phyloP scores from a whole-genome alignment of 306 rosid genomes.

The Betula pendula region DNA sequence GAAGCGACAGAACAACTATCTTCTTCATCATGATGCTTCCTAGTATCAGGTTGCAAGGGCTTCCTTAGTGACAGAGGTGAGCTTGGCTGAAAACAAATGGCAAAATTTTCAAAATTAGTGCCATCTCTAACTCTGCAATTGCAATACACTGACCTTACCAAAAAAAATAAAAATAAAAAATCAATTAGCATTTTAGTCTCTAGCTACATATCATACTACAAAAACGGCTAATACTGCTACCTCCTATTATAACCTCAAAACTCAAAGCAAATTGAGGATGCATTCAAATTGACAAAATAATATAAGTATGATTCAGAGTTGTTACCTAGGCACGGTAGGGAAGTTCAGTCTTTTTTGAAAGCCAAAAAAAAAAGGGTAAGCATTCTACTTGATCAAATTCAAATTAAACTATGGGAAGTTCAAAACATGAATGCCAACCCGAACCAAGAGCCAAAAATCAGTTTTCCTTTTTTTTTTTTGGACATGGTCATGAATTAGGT shows the following conservation, averaged over 20 bases:
- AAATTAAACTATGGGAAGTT: not conserved
- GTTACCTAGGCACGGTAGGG: not conserved
- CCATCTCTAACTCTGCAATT: not conserved
- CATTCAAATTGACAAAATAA: not conserved
- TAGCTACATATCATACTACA: slow-evolving; percentile 5
- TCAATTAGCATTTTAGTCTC: not conserved
- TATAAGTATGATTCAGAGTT: not conserved
- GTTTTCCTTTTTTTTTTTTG: not conserved
- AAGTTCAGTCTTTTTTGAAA: not conserved
- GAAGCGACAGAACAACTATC: slow-evolving; percentile 77
- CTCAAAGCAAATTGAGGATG: not conserved
- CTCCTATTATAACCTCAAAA: not conserved
- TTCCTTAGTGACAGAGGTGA: slow-evolving; percentile 65
- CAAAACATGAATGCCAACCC: not conserved
- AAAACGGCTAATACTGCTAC: not conserved
- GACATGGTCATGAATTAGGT: not conserved
- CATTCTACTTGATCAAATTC: not conserved
- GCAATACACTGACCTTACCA: not conserved
- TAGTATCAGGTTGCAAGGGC: slow-evolving; percentile 44
- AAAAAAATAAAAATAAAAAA: no score
- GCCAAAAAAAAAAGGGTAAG: not conserved
- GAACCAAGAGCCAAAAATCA: not conserved
- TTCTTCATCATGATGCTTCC: slow-evolving; percentile 79
- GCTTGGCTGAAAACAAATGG: slow-evolving; percentile 49
- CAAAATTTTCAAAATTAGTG: slow-evolving; percentile 19